Base-by-base conservation (phyloP, 2,329 filamentous ascomycete species). In the Xylariales sp. region DNA sequence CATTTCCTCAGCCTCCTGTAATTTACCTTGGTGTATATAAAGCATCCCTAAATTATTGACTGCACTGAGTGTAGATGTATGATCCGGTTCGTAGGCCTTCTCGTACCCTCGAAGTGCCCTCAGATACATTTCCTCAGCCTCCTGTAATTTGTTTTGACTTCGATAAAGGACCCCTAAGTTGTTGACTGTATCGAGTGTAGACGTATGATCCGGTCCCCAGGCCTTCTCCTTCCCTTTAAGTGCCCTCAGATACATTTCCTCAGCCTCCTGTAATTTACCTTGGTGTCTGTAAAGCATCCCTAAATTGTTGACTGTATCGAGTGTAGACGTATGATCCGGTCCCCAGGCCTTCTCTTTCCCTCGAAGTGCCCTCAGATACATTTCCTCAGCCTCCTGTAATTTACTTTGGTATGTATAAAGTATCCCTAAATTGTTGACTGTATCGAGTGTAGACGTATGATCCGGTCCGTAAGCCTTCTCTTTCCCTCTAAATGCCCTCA, bases 291-390 rank as follows among this genome's bases (percentile, higher is more conserved):
- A 30, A 30, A 30, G 7, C 7, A 30, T 15, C 29, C 29, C 29
- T 16, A 58, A 42, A 33, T 50, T 51, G 20, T 52, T 37, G 34
- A 55, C 29, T 15, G 29, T 30, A 30, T 13, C 11, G 29, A 30
- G 29, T 30, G 29, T 30, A 11, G 29, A 30, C 29, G 29, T 30
- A 30, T 30, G 29, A 30, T 30, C 29, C 12, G 29, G 29, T 30
- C 29, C 29, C 29, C 29, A 30, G 10, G 29, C 29, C 29, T 30
- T 30, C 29, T 30, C 29, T 15, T 30, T 30, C 29, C 29, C 29
- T 30, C 16, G 29, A 30, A 30, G 29, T 15, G 29, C 29, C 29
- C 29, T 8, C 7, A 30, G 29, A 30, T 30, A 30, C 29, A 30
- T 30, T 8, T 30, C 29, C 29, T 30, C 29, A 8, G 29, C 29